Evolutionary conservation across 2,329 filamentous ascomycete species (phyloP).

Genomic region (Cladorrhinum sp.): DNA sequence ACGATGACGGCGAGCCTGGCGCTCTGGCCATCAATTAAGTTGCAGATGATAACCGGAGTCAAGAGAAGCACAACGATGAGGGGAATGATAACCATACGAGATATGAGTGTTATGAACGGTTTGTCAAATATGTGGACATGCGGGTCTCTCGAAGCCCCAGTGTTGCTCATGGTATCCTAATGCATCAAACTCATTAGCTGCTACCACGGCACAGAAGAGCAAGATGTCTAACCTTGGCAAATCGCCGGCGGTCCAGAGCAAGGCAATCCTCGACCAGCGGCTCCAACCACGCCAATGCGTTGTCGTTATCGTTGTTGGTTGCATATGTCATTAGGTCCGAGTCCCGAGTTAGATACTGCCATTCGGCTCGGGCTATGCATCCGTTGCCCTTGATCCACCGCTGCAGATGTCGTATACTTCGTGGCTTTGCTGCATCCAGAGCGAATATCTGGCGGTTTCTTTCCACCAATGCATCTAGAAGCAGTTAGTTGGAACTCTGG

Average conservation of each 20-base stretch:
- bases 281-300: not conserved
- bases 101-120: not conserved
- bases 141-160: conserved; percentile 1
- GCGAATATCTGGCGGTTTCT: not conserved
- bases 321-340: not conserved
- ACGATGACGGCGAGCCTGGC: not conserved
- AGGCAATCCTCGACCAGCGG: not conserved
- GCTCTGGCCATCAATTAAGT: not conserved
- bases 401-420: not conserved
- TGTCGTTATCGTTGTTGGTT: not conserved
- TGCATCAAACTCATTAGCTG: not conserved
- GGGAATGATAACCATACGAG: not conserved
- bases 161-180: not conserved
- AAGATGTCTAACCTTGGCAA: not conserved
- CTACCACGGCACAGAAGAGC: not conserved
- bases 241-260: not conserved
- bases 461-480: not conserved
- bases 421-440: not conserved
- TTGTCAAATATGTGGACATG: not conserved
- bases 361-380: not conserved
- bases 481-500: not conserved
- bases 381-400: not conserved
- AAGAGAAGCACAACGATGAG: not conserved
- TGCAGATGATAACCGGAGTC: not conserved
- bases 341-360: not conserved